Percentiles rank a stretch among this genome's conserved stretches.
These are phyloP conservation scores for Silene latifolia DNA, from an alignment of 148 eudicot species.

Conservation along the genomic window DNA sequence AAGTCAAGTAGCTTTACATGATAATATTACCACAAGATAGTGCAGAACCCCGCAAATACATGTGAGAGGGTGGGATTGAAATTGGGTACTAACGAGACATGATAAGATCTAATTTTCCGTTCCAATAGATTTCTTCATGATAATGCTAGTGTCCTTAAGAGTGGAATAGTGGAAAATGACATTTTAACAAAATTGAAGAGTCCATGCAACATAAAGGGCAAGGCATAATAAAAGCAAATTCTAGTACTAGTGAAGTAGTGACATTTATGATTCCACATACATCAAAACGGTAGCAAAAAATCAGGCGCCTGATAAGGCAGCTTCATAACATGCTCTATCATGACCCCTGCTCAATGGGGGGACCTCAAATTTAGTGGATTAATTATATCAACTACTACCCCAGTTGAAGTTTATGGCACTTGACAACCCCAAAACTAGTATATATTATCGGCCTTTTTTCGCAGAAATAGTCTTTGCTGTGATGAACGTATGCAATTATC, in stretches of 20 bases:
- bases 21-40: too few species aligned
- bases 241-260: slow-evolving; percentile 8
- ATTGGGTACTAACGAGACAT: neutral
- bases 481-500: neutral
- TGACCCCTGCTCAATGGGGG: slow-evolving; percentile 9
- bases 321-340: slow-evolving; percentile 39
- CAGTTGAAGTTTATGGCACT: slow-evolving; percentile 1
- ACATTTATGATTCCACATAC: slow-evolving; percentile 16
- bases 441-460: slow-evolving; percentile 1
- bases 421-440: slow-evolving; percentile 1
- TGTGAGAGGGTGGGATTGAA: too few species aligned
- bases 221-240: slow-evolving; percentile 7
- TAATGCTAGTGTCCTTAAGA: neutral
- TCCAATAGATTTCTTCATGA: neutral
- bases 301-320: slow-evolving; percentile 25
- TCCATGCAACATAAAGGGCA: slow-evolving; percentile 5
- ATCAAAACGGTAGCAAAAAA: slow-evolving; percentile 7
- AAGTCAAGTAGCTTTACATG: too few species aligned
- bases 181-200: slow-evolving; percentile 15
- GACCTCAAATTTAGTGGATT: slow-evolving; percentile 11
- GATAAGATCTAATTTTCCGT: neutral
- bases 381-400: slow-evolving; percentile 19
- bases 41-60: neutral
- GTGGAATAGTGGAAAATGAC: slow-evolving; percentile 7
- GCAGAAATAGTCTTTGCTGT: neutral